phyloP scores from a whole-genome alignment of 208 protist species.

The Trypanosoma rangeli region DNA sequence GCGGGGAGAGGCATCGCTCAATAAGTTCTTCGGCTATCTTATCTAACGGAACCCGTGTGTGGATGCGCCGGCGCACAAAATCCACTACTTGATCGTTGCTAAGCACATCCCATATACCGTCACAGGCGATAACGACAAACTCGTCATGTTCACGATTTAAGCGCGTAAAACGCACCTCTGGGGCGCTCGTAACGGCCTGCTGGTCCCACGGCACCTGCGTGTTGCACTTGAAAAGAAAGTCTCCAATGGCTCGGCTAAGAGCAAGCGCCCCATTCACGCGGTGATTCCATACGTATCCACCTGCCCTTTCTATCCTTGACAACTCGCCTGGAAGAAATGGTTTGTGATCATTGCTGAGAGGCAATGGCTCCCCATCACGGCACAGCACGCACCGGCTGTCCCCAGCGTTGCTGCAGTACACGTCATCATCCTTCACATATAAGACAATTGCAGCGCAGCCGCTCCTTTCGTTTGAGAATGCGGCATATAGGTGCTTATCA shows the following conservation, averaged over 20 bases:
- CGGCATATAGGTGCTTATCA: slow-evolving; percentile 69
- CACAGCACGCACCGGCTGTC: slow-evolving; percentile 91
- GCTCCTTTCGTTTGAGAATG: slow-evolving; percentile 55
- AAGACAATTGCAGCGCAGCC: slow-evolving; percentile 89
- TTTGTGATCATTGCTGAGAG: slow-evolving; percentile 94
- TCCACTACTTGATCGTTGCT: slow-evolving; percentile 85
- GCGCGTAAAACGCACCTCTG: slow-evolving; percentile 65
- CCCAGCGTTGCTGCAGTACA: slow-evolving; percentile 93
- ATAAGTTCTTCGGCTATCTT: slow-evolving; percentile 75
- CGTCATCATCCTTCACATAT: slow-evolving; percentile 66
- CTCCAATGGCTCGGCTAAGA: slow-evolving; percentile 94
- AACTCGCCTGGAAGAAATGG: slow-evolving; percentile 80
- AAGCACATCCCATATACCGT: slow-evolving; percentile 94
- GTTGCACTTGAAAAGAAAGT: slow-evolving; percentile 94
- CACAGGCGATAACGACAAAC: slow-evolving; percentile 90
- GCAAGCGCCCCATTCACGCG: slow-evolving; percentile 95
- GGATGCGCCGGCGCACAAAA: slow-evolving; percentile 70
- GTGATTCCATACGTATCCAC: slow-evolving; percentile 90
- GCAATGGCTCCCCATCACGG: slow-evolving; percentile 79
- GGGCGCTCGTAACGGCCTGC: slow-evolving; percentile 89
- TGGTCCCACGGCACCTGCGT: slow-evolving; percentile 79
- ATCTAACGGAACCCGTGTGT: slow-evolving; percentile 53
- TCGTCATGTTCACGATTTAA: slow-evolving; percentile 83
- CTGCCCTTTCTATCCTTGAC: slow-evolving; percentile 87
- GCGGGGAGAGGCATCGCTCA: slow-evolving; percentile 75